Evolutionary conservation across 2,329 filamentous ascomycete species (phyloP).

Genomic region (Aureobasidium sp.): DNA sequence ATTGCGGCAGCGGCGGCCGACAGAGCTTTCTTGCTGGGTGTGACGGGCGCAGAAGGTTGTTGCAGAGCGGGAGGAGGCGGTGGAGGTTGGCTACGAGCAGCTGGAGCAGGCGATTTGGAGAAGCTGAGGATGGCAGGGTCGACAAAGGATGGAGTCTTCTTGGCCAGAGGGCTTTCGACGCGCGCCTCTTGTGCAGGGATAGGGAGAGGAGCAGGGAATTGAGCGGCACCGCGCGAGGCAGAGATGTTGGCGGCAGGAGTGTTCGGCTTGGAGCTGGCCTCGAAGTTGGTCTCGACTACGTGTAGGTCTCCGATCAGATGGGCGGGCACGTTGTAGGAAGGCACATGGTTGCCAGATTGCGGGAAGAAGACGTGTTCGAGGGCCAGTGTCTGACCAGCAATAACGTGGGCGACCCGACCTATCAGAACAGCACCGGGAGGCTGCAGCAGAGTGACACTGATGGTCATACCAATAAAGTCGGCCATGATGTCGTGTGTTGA

Average conservation of each 20-base stretch:
- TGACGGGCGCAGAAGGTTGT: conserved; percentile 25
- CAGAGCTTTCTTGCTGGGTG: conserved; percentile 33
- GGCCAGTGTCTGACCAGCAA: conserved; percentile 56
- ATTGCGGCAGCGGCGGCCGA: conserved; percentile 24
- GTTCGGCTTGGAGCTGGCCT: conserved; percentile 14
- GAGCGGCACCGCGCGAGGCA: background rate
- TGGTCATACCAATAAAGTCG: conserved; percentile 65
- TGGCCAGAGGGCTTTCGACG: conserved; percentile 6
- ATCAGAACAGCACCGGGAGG: conserved; percentile 57
- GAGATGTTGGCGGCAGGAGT: conserved; percentile 15
- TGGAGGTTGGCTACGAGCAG: conserved; percentile 14
- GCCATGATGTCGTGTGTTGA: conserved; percentile 42
- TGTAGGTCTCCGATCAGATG: conserved; percentile 51
- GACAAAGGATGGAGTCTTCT: conserved; percentile 42
- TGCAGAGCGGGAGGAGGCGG: conserved; percentile 8
- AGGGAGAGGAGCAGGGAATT: background rate
- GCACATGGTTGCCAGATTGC: conserved; percentile 43
- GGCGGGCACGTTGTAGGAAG: conserved; percentile 48
- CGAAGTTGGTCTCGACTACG: conserved; percentile 26
- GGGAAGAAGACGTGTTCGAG: conserved; percentile 56
- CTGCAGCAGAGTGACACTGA: conserved; percentile 61
- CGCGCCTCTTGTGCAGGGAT: conserved; percentile 1
- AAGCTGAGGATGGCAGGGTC: conserved; percentile 78
- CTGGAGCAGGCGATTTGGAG: conserved; percentile 27
- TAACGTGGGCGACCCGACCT: conserved; percentile 61